Evolutionary conservation across 2,329 filamentous ascomycete species (phyloP), one percentile per base, ranked within the genome.

Genomic region (Huntiella omanensis): DNA sequence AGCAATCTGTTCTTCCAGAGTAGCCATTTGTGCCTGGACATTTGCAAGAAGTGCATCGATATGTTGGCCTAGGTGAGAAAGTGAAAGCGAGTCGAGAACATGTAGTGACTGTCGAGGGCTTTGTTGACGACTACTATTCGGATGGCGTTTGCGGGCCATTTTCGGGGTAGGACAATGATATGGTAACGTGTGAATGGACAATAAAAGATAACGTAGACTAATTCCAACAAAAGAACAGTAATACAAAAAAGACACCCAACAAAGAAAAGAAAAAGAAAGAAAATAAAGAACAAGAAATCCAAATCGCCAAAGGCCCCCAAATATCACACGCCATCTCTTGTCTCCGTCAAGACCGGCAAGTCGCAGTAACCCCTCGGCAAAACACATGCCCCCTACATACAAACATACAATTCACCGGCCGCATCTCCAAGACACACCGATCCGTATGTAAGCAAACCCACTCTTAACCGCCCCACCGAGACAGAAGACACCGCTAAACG

Each of bases 41-140:
- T 72, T 71, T 45, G 67, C 65, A 71, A 79, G 75, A 49, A 80
- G 62, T 11, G 71, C 70, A 57, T 79, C 74, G 54, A 80, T 77
- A 54, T 80, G 74, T 37, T 71, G 69, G 37, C 72, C 70, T 4
- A 80, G 63, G 5, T 71, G 67, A 16, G 69, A 64, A 22, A 80
- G 67, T 7, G 75, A 78, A 32, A 68, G 68, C 56, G 66, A 69
- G 57, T 80, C 75, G 52, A 80, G 70, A 46, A 78, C 63, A 45
- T 28, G 22, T 3, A 28, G 22, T 3, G 22, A 10, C 8, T 28
- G 22, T 28, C 22, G 22, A 7, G 22, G 82, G 47, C 68, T 67
- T 63, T 93, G 84, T 54, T 83, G 82, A 28, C 8, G 22, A 10
- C 22, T 28, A 10, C 8, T 10, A 28, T 28, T 6, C 4, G 17